Conservation (phyloP, 2,329 filamentous ascomycete genomes). For the Fusarium nelsonii region DNA sequence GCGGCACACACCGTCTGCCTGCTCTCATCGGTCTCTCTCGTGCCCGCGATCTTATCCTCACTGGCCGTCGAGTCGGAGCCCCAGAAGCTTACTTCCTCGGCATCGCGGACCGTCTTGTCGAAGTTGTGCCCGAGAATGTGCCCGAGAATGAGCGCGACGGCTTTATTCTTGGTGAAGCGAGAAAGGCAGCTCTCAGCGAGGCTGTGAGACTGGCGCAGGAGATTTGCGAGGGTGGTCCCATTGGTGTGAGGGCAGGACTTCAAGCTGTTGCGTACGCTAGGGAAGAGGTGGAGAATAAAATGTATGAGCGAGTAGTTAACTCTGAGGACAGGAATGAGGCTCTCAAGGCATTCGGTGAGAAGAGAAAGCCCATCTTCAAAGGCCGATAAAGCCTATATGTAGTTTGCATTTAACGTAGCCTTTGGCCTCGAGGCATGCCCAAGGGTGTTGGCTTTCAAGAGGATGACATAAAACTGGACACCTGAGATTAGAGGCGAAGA, state of each 20-base stretch:
- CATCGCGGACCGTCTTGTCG: constrained; percentile 88
- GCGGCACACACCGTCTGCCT: constrained; percentile 90
- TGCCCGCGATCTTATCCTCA: constrained; percentile 91
- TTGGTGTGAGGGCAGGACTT: constrained; percentile 83
- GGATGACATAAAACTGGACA: not conserved
- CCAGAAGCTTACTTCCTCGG: constrained; percentile 93
- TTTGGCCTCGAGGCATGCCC: not conserved
- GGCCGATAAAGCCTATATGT: constrained; percentile 56
- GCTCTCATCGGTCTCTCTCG: constrained; percentile 81
- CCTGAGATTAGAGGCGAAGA: too few relatives aligned
- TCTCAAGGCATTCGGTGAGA: constrained; percentile 81
- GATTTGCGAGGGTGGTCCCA: constrained; percentile 90
- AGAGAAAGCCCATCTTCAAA: constrained; percentile 70
- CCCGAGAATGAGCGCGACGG: constrained; percentile 64
- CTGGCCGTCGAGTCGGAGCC: constrained; percentile 84
- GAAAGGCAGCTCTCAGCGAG: constrained; percentile 77
- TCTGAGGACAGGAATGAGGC: constrained; percentile 93
- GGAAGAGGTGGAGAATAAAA: constrained; percentile 85
- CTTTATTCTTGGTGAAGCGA: constrained; percentile 67
- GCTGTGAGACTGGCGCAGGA: constrained; percentile 82
- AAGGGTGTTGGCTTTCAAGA: not conserved
- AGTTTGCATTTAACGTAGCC: not conserved
- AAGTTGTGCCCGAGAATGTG: constrained; percentile 74
- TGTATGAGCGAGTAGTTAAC: constrained; percentile 84
- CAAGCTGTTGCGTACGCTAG: constrained; percentile 79